phyloP scores from a whole-genome alignment of 2,329 filamentous ascomycete species.

The Aspergillus fructus region DNA sequence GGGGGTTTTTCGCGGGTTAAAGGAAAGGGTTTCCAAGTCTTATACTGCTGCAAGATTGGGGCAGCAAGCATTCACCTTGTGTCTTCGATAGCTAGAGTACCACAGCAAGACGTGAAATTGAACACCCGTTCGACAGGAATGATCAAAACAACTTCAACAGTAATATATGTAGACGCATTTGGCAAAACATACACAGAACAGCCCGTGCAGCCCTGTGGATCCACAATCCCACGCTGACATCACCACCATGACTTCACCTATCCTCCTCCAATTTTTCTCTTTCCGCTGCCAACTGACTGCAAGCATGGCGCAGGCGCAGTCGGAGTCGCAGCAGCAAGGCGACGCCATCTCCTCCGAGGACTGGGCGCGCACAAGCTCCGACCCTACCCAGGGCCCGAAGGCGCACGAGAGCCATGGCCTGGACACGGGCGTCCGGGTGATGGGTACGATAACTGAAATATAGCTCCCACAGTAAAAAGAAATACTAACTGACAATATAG shows the following conservation, averaged over 20 bases:
- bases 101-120: too few species aligned
- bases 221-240: neutral
- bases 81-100: too few species aligned
- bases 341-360: conserved; percentile 3
- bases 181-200: neutral
- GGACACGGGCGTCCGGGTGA: conserved; percentile 20
- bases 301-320: neutral
- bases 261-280: neutral
- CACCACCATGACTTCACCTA: neutral
- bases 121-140: too few species aligned
- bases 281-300: neutral
- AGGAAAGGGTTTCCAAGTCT: too few species aligned
- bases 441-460: conserved; percentile 10
- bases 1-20: too few species aligned
- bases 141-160: too few species aligned
- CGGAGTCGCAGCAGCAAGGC: neutral
- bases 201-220: neutral
- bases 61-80: too few species aligned
- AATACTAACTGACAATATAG: conserved; percentile 36
- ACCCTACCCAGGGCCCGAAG: neutral
- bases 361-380: conserved; percentile 1
- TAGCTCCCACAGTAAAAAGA: too few species aligned
- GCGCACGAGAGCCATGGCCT: conserved; percentile 2
- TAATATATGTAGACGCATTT: neutral
- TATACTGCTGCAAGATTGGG: too few species aligned